phyloP scores from a whole-genome alignment of 305 asterid genomes.

The Ajuga reptans region DNA sequence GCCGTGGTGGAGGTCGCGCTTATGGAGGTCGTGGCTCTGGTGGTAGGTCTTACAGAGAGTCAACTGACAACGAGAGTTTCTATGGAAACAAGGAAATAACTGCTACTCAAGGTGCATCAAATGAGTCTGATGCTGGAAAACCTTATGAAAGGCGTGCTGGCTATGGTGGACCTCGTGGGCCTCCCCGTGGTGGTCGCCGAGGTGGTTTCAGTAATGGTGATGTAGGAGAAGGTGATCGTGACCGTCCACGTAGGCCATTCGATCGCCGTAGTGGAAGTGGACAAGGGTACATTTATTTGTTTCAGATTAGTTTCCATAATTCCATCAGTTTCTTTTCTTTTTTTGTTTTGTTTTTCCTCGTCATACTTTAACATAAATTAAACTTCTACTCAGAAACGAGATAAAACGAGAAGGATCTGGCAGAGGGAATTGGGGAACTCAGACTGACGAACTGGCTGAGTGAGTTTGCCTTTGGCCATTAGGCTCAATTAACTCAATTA shows the following conservation, averaged over 20 bases:
- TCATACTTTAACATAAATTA: neutral
- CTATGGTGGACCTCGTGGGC: conserved; percentile 59
- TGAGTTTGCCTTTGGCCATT: conserved; percentile 35
- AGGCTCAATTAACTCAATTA: neutral
- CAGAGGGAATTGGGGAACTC: conserved; percentile 82
- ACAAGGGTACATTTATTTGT: conserved; percentile 39
- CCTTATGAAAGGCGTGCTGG: conserved; percentile 68
- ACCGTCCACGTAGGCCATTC: conserved; percentile 51
- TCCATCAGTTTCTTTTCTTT: neutral
- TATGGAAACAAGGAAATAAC: conserved; percentile 45
- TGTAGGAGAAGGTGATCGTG: conserved; percentile 50
- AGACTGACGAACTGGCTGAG: conserved; percentile 52
- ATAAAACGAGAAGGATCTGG: conserved; percentile 82
- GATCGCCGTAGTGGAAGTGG: conserved; percentile 83
- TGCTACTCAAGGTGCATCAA: conserved; percentile 40
- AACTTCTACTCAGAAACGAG: conserved; percentile 40
- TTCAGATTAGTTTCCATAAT: neutral
- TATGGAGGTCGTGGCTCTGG: conserved; percentile 47
- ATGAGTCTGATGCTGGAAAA: conserved; percentile 44
- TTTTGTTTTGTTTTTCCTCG: neutral
- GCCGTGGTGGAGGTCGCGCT: conserved; percentile 49
- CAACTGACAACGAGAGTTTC: conserved; percentile 30
- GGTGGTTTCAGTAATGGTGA: conserved; percentile 72
- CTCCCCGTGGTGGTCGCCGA: conserved; percentile 58
- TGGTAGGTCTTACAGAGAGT: conserved; percentile 51